A percentile compares a stretch with the other conserved stretches of the same genome.
Conservation (phyloP, 768 basidiomycete species). For the Lentinula detonsa region DNA sequence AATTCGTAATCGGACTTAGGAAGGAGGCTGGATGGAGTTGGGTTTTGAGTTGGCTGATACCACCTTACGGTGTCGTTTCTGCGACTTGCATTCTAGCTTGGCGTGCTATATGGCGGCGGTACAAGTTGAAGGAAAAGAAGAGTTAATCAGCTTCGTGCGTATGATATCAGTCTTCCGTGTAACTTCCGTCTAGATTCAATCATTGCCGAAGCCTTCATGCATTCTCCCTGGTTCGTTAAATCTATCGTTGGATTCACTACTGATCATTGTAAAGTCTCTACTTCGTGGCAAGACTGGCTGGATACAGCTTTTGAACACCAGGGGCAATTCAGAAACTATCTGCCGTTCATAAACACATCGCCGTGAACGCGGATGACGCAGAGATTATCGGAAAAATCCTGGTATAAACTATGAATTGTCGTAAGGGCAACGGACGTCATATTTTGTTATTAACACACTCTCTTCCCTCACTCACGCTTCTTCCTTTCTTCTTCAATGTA, state of each 20-base stretch:
- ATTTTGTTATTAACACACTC: background rate
- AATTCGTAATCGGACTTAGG: slow-evolving; percentile 36
- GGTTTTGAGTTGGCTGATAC: slow-evolving; percentile 58
- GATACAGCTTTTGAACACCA: background rate
- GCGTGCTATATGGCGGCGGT: slow-evolving; percentile 7
- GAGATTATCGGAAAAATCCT: background rate
- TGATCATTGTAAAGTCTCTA: background rate
- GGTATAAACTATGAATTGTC: background rate
- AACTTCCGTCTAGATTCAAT: background rate
- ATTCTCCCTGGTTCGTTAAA: background rate
- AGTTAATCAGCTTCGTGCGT: background rate
- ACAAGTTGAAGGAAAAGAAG: slow-evolving; percentile 11
- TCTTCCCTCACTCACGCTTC: background rate
- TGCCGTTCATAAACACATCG: background rate
- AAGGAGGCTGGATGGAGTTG: slow-evolving; percentile 50
- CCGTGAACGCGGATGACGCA: too few species aligned
- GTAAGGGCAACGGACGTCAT: background rate
- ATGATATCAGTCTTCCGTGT: background rate
- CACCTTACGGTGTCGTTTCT: slow-evolving; percentile 45
- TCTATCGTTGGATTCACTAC: background rate
- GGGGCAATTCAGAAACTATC: background rate
- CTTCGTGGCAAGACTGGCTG: background rate
- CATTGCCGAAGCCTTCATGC: background rate
- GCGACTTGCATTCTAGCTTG: slow-evolving; percentile 21
- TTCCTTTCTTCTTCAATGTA: background rate